Evolutionary conservation across 2,329 filamentous ascomycete genomes (phyloP).

Genomic region (Leptographium procerum): DNA sequence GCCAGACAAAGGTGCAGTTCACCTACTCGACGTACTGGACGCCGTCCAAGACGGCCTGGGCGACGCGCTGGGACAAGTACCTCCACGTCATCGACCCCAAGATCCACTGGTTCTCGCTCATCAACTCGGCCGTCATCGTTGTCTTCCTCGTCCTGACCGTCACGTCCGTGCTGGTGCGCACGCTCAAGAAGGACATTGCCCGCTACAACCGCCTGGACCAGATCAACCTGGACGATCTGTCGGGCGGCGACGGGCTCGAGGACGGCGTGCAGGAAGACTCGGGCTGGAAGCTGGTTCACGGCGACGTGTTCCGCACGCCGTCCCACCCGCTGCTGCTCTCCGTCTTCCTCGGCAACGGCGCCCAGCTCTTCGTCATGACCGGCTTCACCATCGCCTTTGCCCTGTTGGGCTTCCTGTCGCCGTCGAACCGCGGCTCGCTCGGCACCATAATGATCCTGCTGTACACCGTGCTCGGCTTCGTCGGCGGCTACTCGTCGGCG

Average conservation of each 20-base stretch:
- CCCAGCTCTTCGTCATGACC: conserved; percentile 95
- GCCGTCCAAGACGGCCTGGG: conserved; percentile 77
- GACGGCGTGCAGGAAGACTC: conserved; percentile 96
- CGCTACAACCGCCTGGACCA: conserved; percentile 91
- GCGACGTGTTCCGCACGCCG: conserved; percentile 89
- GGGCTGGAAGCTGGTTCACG: conserved; percentile 96
- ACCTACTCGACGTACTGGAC: conserved; percentile 91
- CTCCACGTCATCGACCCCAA: conserved; percentile 94
- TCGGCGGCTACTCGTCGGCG: conserved; percentile 82
- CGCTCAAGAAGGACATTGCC: conserved; percentile 88
- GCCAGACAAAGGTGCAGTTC: conserved; percentile 58
- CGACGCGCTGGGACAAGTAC: conserved; percentile 98
- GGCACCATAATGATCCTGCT: conserved; percentile 88
- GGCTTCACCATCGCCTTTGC: conserved; percentile 90
- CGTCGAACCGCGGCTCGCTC: conserved; percentile 87
- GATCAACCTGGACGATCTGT: conserved; percentile 81
- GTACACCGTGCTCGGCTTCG: conserved; percentile 84
- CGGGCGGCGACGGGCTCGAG: conserved; percentile 75
- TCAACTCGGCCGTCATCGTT: conserved; percentile 92
- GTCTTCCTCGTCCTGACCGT: conserved; percentile 86
- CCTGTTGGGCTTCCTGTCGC: conserved; percentile 85
- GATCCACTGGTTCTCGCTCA: conserved; percentile 98
- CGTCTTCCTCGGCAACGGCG: conserved; percentile 82
- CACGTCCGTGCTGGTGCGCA: conserved; percentile 78
- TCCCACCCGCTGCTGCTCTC: conserved; percentile 74